Evolutionary conservation across 495 filamentous ascomycete species (phyloP), one percentile per base, ranked within the genome.

Genomic region (Mycothermus thermophilus): DNA sequence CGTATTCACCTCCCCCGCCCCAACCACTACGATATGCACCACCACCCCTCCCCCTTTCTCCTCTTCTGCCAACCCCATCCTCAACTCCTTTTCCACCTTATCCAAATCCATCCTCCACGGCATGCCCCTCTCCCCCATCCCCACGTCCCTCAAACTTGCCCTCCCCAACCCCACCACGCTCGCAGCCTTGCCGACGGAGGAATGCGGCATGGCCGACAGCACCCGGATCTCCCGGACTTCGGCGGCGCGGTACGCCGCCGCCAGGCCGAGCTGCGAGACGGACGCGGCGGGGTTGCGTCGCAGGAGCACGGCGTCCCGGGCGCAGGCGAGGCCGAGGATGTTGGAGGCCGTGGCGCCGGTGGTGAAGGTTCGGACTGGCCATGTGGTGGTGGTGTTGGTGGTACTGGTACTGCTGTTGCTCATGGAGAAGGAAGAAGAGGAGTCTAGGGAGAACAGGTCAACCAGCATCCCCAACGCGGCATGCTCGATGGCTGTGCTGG

Each of bases 321-420:
- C 84, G 47, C 75, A 85, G 4, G 80, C 81, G 13, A 93, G 55
- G 0, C 84, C 86, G 1, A 94, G 55, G 22, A 92, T 67, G 55
- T 94, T 96, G 40, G 78, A 79, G 3, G 70, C 82, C 2, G 88
- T 95, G 1, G 83, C 87, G 1, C 88, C 87, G 0, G 87, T 96
- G 1, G 85, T 93, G 44, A 95, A 90, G 0, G 75, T 86, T 13
- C 74, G 66, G 10, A 73, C 75, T 1, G 48, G 41, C 67, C 70
- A 83, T 8, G 12, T 16, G 15, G 0, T 17, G 25, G 6, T 5
- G 5, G 17, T 19, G 0, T 12, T 12, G 3, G 1, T 34, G 3
- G 51, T 40, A n/a, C n/a, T n/a, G n/a, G n/a, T n/a, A n/a, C n/a
- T n/a, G n/a, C n/a, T n/a, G n/a, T n/a, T n/a, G n/a, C n/a, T n/a